Conservation (phyloP, 2,329 filamentous ascomycete genomes). For the Pseudogymnoascus sp. region DNA sequence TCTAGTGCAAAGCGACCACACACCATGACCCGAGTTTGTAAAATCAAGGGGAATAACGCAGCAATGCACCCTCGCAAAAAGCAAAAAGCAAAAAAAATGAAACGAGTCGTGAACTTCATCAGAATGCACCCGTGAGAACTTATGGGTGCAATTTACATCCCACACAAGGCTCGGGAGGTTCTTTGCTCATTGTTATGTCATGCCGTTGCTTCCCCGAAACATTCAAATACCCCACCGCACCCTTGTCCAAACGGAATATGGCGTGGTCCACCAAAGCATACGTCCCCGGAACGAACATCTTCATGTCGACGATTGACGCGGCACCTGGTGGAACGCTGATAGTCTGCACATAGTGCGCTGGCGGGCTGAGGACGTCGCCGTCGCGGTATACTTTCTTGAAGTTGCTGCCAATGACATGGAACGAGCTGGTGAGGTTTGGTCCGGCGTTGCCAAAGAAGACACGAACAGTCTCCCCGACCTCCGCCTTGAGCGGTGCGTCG, state of each 20-base stretch:
- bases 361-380: slow-evolving; percentile 28
- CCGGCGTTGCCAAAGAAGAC: slow-evolving; percentile 32
- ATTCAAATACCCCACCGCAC: slow-evolving; percentile 30
- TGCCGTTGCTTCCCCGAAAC: slow-evolving; percentile 26
- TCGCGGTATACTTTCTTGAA: slow-evolving; percentile 28
- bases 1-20: neutral
- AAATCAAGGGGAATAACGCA: neutral
- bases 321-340: slow-evolving; percentile 26
- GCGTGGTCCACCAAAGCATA: slow-evolving; percentile 31
- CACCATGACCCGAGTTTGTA: neutral
- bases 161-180: slow-evolving; percentile 14
- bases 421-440: slow-evolving; percentile 30
- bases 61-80: neutral
- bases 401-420: slow-evolving; percentile 28
- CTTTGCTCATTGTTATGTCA: slow-evolving; percentile 24
- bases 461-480: slow-evolving; percentile 26
- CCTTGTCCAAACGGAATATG: slow-evolving; percentile 31
- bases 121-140: neutral
- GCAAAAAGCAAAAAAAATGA: neutral
- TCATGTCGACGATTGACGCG: slow-evolving; percentile 28
- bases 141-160: slow-evolving; percentile 10
- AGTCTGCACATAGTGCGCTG: slow-evolving; percentile 24
- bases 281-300: slow-evolving; percentile 28
- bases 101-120: neutral
- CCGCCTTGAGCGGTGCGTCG: slow-evolving; percentile 27